Evolutionary conservation across 345 rosid species (phyloP), one percentile per base, ranked within the genome.

Genomic region (Aegle marmelos): DNA sequence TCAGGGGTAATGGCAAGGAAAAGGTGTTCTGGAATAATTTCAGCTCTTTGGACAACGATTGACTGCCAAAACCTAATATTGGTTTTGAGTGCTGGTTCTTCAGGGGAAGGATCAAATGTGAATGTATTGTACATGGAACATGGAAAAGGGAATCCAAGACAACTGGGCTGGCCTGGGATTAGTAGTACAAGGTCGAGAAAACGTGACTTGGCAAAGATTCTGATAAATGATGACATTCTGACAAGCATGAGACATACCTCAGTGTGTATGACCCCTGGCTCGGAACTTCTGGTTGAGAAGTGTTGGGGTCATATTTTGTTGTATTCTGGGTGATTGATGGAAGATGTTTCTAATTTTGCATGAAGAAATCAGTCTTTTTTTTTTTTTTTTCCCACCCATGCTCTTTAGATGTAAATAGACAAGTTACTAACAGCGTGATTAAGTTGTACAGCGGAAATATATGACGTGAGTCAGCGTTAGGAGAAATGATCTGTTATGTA

Each of bases 1-100:
- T 78, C 88, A 83, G 82, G 94, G 88, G 83, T 90, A 74, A 88
- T 30, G 36, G 39, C 31, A 57, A 17, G 54, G 17, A 14, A 64
- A 74, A 13, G 41, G 7, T 13, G 14, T 1, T 54, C 74, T 22
- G 71, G 68, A 73, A 65, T 71, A 21, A 72, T 71, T 74, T 85
- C 65, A 45, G 83, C 66, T 75, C 57, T 66, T 28, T 65, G 48
- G 58, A 68, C 78, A 30, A 78, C 77, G 67, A 36, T 39, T 76
- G 67, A 45, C 53, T 77, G 4, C 36, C n/a, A 72, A 78, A 77
- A 33, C 76, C 84, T 71, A 33, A 11, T n/a, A 31, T 30, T 48
- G 79, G 62, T 80, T 79, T 74, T 50, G 75, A 39, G 81, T 74
- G 73, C 59, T 36, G 74, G 70, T 37, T 45, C 30, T 28, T 65